Conservation (phyloP, 768 basidiomycete species). For the Pleurotus cornucopiae region DNA sequence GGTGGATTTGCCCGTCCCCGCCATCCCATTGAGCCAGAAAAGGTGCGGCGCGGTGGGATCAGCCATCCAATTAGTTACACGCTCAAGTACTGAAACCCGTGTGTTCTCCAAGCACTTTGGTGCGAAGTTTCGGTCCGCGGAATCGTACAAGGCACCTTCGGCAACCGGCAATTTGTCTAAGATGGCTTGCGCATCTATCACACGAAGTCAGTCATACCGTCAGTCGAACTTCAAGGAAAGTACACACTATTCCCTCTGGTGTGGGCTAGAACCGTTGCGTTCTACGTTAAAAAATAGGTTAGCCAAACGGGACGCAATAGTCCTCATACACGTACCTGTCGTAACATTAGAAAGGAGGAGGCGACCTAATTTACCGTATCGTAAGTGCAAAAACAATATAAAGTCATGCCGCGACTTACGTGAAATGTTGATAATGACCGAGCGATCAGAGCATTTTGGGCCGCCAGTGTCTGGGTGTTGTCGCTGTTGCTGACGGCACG, state of each 20-base stretch:
- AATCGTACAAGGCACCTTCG: not conserved
- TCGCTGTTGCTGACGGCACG: not conserved
- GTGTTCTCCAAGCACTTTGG: not conserved
- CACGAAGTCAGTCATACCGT: too few species aligned
- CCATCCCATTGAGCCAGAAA: conserved; percentile 18
- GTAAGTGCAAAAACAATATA: not conserved
- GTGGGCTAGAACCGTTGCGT: too few species aligned
- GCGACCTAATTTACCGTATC: not conserved
- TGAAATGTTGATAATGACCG: not conserved
- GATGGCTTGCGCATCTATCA: not conserved
- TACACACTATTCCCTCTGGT: too few species aligned
- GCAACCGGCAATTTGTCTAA: not conserved
- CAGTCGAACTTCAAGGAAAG: too few species aligned
- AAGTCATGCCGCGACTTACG: not conserved
- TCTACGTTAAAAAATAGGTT: too few species aligned
- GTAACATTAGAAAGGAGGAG: not conserved
- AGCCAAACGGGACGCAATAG: too few species aligned
- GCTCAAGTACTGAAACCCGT: not conserved
- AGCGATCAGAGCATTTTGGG: not conserved
- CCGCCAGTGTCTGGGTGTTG: not conserved
- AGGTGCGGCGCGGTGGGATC: not conserved
- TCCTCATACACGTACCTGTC: not conserved
- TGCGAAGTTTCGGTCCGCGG: not conserved
- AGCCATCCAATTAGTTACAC: not conserved
- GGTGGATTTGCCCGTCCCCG: conserved; percentile 23